Percentiles rank a stretch among this genome's conserved stretches.
phyloP scores from a whole-genome alignment of 2,329 filamentous ascomycete species.

The Pezicula carpinea region DNA sequence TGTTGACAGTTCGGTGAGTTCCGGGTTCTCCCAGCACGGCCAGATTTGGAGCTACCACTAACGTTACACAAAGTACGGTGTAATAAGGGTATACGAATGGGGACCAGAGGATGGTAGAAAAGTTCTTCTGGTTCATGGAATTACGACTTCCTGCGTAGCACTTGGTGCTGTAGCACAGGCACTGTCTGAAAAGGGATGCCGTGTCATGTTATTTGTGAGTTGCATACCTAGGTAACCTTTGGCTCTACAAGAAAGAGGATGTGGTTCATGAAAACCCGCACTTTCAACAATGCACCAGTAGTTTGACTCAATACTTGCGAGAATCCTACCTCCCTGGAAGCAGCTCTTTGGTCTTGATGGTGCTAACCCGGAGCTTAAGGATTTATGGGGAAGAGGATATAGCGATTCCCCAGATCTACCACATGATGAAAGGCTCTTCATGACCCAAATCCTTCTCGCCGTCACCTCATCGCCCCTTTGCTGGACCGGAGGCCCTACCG shows the following conservation, averaged over 20 bases:
- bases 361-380: slow-evolving; percentile 31
- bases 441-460: slow-evolving; percentile 57
- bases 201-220: slow-evolving; percentile 72
- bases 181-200: slow-evolving; percentile 59
- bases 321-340: too few relatives aligned
- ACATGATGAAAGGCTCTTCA: slow-evolving; percentile 60
- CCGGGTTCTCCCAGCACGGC: neutral
- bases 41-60: neutral
- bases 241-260: neutral
- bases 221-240: slow-evolving; percentile 5
- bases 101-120: slow-evolving; percentile 66
- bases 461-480: slow-evolving; percentile 53
- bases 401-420: slow-evolving; percentile 55
- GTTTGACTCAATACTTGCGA: too few relatives aligned
- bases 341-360: neutral
- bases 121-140: slow-evolving; percentile 71
- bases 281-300: neutral
- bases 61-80: slow-evolving; percentile 46
- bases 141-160: slow-evolving; percentile 69
- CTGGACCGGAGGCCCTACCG: slow-evolving; percentile 42
- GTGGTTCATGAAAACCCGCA: too few relatives aligned
- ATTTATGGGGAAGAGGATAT: slow-evolving; percentile 74
- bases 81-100: slow-evolving; percentile 71
- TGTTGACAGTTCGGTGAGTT: slow-evolving; percentile 48
- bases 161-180: slow-evolving; percentile 60